Evolutionary conservation across 1,284 basidiomycete genomes (phyloP).

Genomic region (Irpex sp.): DNA sequence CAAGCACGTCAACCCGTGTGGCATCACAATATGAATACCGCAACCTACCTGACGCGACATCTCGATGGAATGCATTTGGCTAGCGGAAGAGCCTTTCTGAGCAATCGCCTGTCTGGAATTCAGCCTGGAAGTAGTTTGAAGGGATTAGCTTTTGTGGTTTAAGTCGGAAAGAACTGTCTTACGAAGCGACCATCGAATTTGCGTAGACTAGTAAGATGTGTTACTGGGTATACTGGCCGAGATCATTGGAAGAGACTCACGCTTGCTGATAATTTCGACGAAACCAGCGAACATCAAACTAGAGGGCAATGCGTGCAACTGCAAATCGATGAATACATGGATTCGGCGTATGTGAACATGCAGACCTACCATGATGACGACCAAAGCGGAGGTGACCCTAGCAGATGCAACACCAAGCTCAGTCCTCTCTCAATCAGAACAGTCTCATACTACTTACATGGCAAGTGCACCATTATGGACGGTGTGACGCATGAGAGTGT

Average conservation of each 20-base stretch:
- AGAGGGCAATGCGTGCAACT: not conserved
- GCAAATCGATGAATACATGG: not conserved
- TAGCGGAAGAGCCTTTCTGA: not conserved
- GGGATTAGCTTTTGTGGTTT: not conserved
- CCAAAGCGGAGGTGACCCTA: not conserved
- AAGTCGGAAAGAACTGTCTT: not conserved
- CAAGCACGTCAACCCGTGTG: too few relatives aligned
- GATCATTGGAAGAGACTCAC: not conserved
- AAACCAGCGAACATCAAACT: constrained; percentile 5
- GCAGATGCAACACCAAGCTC: not conserved
- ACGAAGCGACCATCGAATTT: constrained; percentile 3
- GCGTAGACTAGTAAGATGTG: not conserved
- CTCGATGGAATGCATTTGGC: not conserved
- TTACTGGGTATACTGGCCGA: not conserved
- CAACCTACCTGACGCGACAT: not conserved
- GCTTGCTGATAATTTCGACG: constrained; percentile 4
- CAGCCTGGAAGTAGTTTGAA: not conserved
- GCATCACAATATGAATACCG: not conserved
- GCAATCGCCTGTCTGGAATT: not conserved
- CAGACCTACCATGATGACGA: not conserved
- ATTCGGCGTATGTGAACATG: not conserved
- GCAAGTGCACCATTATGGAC: constrained; percentile 6
- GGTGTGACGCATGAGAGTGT: constrained; percentile 3
- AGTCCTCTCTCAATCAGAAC: not conserved
- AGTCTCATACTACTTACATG: not conserved